Evolutionary conservation across 148 eudicot genomes (phyloP), one percentile per base, ranked within the genome.

Genomic region (Spergularia marina): DNA sequence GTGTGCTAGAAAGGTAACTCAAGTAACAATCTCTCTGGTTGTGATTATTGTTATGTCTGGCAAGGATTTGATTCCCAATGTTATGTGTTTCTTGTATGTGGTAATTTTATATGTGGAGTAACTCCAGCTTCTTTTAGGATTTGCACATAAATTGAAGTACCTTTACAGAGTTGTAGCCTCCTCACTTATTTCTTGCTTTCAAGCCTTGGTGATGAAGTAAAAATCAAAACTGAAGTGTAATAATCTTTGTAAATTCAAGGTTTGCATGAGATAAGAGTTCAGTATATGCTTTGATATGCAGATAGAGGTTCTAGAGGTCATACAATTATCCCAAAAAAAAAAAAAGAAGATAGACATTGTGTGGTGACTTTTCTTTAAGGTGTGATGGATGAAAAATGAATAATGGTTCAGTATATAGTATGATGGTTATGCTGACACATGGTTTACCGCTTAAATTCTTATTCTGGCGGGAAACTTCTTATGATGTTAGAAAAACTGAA

Each of bases 1-100:
- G 53, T 68, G 11, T 65, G 56, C 77, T 79, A 57, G 85, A 76
- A 72, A 83, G 85, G 85, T 83, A 70, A 83, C 72, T 44, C 55
- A 69, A 30, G 23, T 61, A 53, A 18, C 54, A 30, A 20, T 62
- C 52, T 59, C 7, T 20, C 9, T 59, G 64, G 64, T 59, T 59
- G 25, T 59, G 64, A 12, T 10, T 12, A 59, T 59, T 23, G 64
- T 59, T 12, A 30, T 30, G 36, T 30, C 2, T 30, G 1, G 64
- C 36, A 18, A 1, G 23, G 11, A 59, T 21, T 59, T 59, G 63
- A 59, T 59, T 59, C 13, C 21, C 30, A 44, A 44, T 40, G 12
- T n/a, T 44, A 8, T 41, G 51, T 11, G 17, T 9, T 66, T 66
- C 5, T 49, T 44, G 49, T 6, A 9, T 66, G 44, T 44, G 49